Evolutionary conservation across 148 eudicot species (phyloP), one percentile per base, ranked within the genome.

Genomic region (Rhododendron griersonianum): DNA sequence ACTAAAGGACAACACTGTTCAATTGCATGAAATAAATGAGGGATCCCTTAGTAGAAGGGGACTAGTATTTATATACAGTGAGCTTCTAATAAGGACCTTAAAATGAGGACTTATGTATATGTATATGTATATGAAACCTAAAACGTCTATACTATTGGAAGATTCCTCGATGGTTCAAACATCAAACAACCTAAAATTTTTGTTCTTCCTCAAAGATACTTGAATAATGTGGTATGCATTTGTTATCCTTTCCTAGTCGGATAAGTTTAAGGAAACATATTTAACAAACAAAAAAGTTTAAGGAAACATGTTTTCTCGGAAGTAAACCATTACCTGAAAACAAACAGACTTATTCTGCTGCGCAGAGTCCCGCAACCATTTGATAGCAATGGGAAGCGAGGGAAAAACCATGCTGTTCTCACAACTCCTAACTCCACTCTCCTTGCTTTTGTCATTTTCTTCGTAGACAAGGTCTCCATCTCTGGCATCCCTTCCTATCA

Each of bases 331-430:
- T 87, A 95, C 98, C 99, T 95, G 98, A 83, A 90, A 89, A 44
- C 92, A 94, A 82, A 91, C 90, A 63, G 98, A 91, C 86, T 90
- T 93, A 65, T 94, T 94, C 89, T 90, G 91, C 81, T 78, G 90
- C 47, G 76, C 93, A 35, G 86, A 87, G 83, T 98, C 98, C 84
- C 99, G 89, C 61, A 95, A 91, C 98, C 98, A 98, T 84, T 94
- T 94, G 85, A 98, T 93, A 85, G 99, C 99, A 83, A 91, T 85
- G 65, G 96, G 95, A 89, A 98, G 98, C 3, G 98, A 92, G 5
- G 98, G 93, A 76, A 98, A 98, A 78, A 98, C 98, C 44, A 89
- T 89, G 81, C 99, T 98, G 89, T 89, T 92, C 84, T 91, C 90
- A 67, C 84, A 89, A 82, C 83, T 90, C 51, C 74, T 89, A 35